Evolutionary conservation across 257 asterid genomes (phyloP), one percentile per base, ranked within the genome.

Genomic region (Solanum paucissectum): DNA sequence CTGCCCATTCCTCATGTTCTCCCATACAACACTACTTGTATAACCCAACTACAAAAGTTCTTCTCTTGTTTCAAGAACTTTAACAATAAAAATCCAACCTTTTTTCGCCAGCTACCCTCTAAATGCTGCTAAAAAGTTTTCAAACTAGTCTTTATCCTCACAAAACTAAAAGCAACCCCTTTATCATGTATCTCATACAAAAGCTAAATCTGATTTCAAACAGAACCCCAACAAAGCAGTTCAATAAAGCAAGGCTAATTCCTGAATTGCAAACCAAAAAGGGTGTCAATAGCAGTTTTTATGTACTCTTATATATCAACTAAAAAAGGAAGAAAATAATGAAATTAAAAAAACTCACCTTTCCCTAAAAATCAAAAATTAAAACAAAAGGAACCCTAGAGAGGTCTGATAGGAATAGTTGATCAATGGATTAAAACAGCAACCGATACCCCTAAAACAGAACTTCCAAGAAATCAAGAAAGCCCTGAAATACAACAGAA

Each of bases 1-100:
- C 96, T 82, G 91, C 92, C 98, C 97, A 92, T 92, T 88, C 96
- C 91, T 92, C 98, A 91, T 90, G 92, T 86, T 94, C 99, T 87
- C 98, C 99, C 99, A 97, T 97, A 89, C 60, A 90, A 91, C 93
- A 88, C 89, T 32, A 88, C 89, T 90, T 88, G 77, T 85, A 68
- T 46, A 86, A 44, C 32, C 58, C 88, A 85, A 89, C 90, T 40
- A 74, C 89, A 72, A 79, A 84, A 12, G 55, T 40, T 84, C 77
- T 34, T 73, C 40, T 73, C n/a, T 20, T 73, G 44, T 29, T 83
- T 73, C 49, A 12, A 66, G 9, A 71, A 38, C 74, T 20, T 79
- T 12, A 33, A 87, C 73, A 86, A 46, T 20, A 49, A 87, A 58
- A 87, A 83, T 72, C 16, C 86, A 87, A 87, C 58, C 34, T 87